Evolutionary conservation across 352 stramenopile genomes (phyloP), one percentile per base, ranked within the genome.

Genomic region (Pythium rhizo-oryzae): DNA sequence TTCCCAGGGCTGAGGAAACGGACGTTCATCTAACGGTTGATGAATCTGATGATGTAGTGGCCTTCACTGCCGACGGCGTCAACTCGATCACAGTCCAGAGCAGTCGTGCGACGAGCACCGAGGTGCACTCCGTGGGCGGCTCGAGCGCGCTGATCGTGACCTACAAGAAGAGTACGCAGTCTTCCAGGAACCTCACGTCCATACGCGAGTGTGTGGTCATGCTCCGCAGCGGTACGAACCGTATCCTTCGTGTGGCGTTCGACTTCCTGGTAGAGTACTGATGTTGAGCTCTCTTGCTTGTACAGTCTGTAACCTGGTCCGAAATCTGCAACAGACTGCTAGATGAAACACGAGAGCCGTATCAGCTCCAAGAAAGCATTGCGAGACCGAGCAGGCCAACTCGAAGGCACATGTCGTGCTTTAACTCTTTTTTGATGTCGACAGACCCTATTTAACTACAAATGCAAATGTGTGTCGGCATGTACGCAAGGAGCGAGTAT

Each of bases 71-170:
- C 2, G 87, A 96, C 55, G 84, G 78, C 23, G 86, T 93, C 12
- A 88, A 89, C 50, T 90, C 86, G 52, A 87, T 97, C 71, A 94
- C 89, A n/a, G 85, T 98, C 39, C 89, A 97, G 66, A 93, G 81
- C 67, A 87, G 74, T 21, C 79, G 87, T 8, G 94, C 93, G 30
- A 93, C 86, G 46, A 90, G 89, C 50, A 94, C 97, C 66, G 83
- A 97, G 67, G 82, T 98, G 52, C 90, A 88, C 65, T 84, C 86
- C 30, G 87, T 98, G 35, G 83, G 95, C 59, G 70, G 83, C 46
- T 85, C 75, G 44, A 84, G 89, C 52, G 90, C 88, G 28, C 72
- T 98, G 24, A 91, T 98, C 59, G 86, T 96, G 44, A 80, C 84
- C 65, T 94, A 95, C 74, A 94, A 92, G 74, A 96, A 97, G 67